Evolutionary conservation across 2,329 filamentous ascomycete genomes (phyloP).

Genomic region (Pestalotiopsis sp.): DNA sequence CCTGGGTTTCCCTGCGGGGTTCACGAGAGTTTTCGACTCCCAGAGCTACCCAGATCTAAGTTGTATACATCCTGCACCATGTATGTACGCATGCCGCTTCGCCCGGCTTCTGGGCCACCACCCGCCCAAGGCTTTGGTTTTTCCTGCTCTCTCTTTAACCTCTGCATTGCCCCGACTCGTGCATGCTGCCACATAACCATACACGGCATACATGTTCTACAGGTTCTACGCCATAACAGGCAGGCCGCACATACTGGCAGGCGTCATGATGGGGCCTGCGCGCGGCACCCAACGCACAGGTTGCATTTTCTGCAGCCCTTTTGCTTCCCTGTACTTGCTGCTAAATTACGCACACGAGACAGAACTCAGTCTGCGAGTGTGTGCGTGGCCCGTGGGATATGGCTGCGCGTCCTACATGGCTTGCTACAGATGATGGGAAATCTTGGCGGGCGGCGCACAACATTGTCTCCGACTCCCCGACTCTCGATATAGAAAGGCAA

Average conservation of each 20-base stretch:
- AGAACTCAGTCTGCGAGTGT: background rate
- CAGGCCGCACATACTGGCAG: background rate
- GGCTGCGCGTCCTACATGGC: background rate
- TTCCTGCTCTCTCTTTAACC: background rate
- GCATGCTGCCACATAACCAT: background rate
- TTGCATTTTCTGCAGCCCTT: background rate
- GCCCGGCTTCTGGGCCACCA: background rate
- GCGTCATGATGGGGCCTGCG: background rate
- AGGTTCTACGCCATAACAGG: conserved; percentile 2
- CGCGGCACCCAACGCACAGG: background rate
- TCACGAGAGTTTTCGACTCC: background rate
- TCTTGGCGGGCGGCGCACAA: background rate
- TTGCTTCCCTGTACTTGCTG: background rate
- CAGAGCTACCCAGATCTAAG: background rate
- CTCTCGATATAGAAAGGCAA: background rate
- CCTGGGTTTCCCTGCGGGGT: background rate
- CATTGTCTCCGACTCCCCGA: background rate
- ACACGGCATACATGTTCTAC: background rate
- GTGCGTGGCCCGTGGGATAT: background rate
- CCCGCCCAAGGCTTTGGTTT: background rate
- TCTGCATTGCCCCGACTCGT: background rate
- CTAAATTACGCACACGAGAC: background rate
- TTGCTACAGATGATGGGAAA: background rate
- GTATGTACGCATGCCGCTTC: background rate
- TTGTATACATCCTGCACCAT: background rate